These are phyloP conservation scores for Astrothelium macrocarpum DNA, from an alignment of 495 filamentous ascomycete species.

Conservation along the genomic window DNA sequence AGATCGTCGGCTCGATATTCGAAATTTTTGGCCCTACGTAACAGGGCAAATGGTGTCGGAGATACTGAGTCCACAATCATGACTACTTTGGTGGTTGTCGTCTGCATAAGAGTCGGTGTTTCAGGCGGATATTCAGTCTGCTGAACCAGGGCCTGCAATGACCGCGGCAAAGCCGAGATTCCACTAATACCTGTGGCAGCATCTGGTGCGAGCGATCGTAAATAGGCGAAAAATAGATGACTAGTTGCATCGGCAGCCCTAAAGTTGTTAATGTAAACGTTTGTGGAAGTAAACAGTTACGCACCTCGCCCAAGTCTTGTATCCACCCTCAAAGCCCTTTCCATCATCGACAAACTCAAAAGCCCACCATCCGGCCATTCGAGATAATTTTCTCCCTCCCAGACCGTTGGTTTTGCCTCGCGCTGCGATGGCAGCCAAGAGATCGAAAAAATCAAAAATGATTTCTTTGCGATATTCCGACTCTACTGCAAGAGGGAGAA, in stretches of 20 bases:
- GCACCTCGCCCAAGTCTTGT: constrained; percentile 71
- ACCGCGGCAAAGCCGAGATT: constrained; percentile 78
- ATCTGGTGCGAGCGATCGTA: constrained; percentile 80
- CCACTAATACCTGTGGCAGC: constrained; percentile 55
- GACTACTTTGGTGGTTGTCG: constrained; percentile 74
- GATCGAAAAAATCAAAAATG: constrained; percentile 93
- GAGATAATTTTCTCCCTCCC: constrained; percentile 84
- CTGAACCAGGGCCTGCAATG: constrained; percentile 77
- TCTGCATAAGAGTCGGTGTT: constrained; percentile 65
- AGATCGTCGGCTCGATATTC: constrained; percentile 84
- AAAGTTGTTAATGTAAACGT: constrained; percentile 17
- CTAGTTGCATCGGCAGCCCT: constrained; percentile 92
- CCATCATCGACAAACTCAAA: constrained; percentile 81
- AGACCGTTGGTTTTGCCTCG: constrained; percentile 91
- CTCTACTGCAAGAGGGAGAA: constrained; percentile 90
- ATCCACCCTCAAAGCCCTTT: constrained; percentile 93
- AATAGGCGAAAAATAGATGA: constrained; percentile 95
- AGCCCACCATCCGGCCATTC: constrained; percentile 97
- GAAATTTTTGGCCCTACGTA: constrained; percentile 88
- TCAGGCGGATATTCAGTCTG: constrained; percentile 93
- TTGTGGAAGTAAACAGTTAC: constrained; percentile 8
- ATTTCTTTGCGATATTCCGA: constrained; percentile 78
- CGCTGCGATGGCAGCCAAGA: constrained; percentile 69
- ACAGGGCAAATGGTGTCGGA: constrained; percentile 82
- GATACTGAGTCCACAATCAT: constrained; percentile 97